phyloP scores from a whole-genome alignment of 75 land plant species.

The Ceratopteris richardii region DNA sequence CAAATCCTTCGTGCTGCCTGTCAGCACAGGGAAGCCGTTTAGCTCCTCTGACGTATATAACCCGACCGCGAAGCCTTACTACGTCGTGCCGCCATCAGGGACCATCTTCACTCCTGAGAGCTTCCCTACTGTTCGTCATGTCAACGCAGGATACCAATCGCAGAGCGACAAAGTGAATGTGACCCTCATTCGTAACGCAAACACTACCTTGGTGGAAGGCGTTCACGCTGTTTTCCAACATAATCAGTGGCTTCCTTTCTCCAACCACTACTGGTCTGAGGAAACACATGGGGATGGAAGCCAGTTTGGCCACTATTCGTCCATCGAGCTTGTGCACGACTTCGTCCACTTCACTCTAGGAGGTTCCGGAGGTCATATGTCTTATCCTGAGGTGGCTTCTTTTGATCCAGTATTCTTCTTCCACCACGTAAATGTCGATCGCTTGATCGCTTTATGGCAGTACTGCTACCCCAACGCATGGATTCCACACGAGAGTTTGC shows the following conservation, averaged over 20 bases:
- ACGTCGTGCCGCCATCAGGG: neutral
- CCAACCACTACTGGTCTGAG: slow-evolving; percentile 7
- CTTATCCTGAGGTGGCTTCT: slow-evolving; percentile 4
- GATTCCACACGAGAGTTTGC: neutral
- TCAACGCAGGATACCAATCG: neutral
- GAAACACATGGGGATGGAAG: neutral
- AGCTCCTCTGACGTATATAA: neutral
- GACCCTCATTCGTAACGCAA: neutral
- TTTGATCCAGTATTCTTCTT: slow-evolving; percentile 17
- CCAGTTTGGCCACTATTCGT: slow-evolving; percentile 2
- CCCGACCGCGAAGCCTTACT: slow-evolving; percentile 2
- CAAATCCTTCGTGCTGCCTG: neutral
- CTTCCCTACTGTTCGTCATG: slow-evolving; percentile 7
- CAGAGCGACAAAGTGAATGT: neutral
- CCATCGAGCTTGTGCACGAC: slow-evolving; percentile 8
- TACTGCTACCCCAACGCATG: slow-evolving; percentile 8
- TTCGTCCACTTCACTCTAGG: slow-evolving; percentile 2
- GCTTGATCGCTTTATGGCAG: slow-evolving; percentile 2
- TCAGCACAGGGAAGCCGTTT: neutral
- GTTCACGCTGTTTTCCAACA: neutral
- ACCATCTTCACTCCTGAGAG: neutral
- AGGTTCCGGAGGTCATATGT: slow-evolving; percentile 1
- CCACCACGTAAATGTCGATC: slow-evolving; percentile 18
- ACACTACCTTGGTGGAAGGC: neutral
- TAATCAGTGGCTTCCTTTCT: neutral